Percentiles rank a stretch among this genome's conserved stretches.
Evolutionary conservation across 495 filamentous ascomycete genomes (phyloP).

Genomic region (Aspergillus homomorphus): DNA sequence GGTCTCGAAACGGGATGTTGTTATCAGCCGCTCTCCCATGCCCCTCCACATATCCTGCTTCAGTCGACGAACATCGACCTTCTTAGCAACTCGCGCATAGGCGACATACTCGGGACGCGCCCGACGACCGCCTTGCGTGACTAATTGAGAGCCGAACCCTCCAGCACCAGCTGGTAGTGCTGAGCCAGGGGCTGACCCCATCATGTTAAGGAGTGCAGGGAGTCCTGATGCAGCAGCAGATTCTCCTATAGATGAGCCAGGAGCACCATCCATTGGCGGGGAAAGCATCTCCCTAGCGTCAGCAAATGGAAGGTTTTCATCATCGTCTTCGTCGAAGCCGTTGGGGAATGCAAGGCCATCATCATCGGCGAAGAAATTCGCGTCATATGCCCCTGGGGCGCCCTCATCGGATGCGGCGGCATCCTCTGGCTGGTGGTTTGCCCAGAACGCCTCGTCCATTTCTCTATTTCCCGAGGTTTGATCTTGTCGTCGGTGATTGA

Average conservation of each 20-base stretch:
- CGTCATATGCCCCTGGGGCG: conserved; percentile 76
- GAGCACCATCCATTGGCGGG: conserved; percentile 54
- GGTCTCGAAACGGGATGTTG: conserved; percentile 33
- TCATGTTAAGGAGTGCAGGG: conserved; percentile 41
- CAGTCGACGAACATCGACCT: conserved; percentile 92
- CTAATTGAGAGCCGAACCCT: conserved; percentile 86
- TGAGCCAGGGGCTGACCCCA: conserved; percentile 41
- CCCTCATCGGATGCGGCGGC: conserved; percentile 50
- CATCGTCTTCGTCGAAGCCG: conserved; percentile 64
- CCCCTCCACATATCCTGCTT: conserved; percentile 97
- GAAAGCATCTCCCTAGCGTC: conserved; percentile 90
- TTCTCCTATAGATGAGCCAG: conserved; percentile 38
- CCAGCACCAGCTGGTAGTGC: conserved; percentile 33
- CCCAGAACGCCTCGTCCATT: conserved; percentile 96
- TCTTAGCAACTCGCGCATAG: conserved; percentile 94
- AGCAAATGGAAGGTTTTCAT: conserved; percentile 82
- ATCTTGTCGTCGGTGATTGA: conserved; percentile 41
- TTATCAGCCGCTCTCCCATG: conserved; percentile 56
- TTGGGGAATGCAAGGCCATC: conserved; percentile 78
- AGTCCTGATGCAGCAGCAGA: conserved; percentile 36
- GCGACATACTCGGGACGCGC: conserved; percentile 92
- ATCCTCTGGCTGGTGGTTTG: conserved; percentile 61
- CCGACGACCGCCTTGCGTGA: conserved; percentile 77
- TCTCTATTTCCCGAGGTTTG: conserved; percentile 59
- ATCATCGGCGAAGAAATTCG: conserved; percentile 97